Percentiles rank a stretch among this genome's conserved stretches.
phyloP scores from a whole-genome alignment of 2,329 filamentous ascomycete genomes.

The Magnaporthiopsis poae region DNA sequence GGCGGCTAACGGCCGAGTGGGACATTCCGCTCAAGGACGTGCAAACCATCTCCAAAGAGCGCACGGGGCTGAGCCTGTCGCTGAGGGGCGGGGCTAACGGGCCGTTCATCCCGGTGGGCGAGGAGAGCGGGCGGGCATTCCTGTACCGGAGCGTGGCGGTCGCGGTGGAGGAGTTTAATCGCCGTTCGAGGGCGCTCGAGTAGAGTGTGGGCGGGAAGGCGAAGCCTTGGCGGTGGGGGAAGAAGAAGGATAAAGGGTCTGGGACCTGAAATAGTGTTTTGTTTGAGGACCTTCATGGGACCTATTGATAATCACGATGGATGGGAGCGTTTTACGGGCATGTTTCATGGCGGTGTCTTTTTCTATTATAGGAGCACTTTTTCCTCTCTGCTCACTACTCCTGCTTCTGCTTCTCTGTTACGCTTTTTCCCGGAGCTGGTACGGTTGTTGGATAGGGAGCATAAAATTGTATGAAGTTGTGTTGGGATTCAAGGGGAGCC shows the following conservation, averaged over 20 bases:
- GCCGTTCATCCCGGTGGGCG: slow-evolving; percentile 86
- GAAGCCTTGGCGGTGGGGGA: neutral
- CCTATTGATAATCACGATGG: neutral
- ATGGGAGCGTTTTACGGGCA: neutral
- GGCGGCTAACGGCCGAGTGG: slow-evolving; percentile 83
- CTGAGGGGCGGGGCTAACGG: slow-evolving; percentile 85
- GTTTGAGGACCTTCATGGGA: neutral
- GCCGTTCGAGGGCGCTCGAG: slow-evolving; percentile 42
- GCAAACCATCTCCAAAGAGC: slow-evolving; percentile 92
- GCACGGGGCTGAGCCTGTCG: slow-evolving; percentile 82
- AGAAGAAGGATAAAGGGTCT: neutral
- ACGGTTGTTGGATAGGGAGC: neutral
- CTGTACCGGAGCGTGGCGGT: slow-evolving; percentile 57
- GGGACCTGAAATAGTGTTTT: neutral
- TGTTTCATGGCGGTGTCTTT: neutral
- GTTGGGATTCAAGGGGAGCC: too few relatives aligned
- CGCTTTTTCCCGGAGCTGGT: neutral
- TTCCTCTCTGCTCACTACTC: neutral
- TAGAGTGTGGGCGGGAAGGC: slow-evolving; percentile 12
- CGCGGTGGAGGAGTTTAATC: slow-evolving; percentile 58
- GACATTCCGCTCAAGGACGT: slow-evolving; percentile 92
- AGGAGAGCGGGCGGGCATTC: slow-evolving; percentile 62
- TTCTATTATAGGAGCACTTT: neutral
- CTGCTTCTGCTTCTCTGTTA: neutral
- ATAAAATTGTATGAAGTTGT: neutral